Evolutionary conservation across 257 asterid genomes (phyloP).

Genomic region (Scutellaria minor): DNA sequence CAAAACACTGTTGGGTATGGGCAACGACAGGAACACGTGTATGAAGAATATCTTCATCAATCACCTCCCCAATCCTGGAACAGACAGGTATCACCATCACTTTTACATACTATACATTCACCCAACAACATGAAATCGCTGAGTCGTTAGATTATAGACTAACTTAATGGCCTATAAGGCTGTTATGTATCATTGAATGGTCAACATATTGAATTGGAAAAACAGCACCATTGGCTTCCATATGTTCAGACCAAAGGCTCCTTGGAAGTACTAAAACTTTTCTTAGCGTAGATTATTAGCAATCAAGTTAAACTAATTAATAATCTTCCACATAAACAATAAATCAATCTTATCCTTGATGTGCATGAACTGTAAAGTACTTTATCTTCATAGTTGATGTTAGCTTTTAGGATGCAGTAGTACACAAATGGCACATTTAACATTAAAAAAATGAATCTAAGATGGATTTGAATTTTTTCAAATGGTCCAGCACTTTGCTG

Average conservation of each 20-base stretch:
- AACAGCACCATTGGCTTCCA: slow-evolving; percentile 15
- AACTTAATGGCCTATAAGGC: slow-evolving; percentile 26
- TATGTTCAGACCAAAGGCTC: slow-evolving; percentile 21
- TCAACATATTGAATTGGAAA: slow-evolving; percentile 19
- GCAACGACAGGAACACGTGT: slow-evolving; percentile 95
- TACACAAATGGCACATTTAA: neutral
- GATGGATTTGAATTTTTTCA: neutral
- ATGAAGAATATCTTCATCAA: slow-evolving; percentile 95
- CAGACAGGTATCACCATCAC: slow-evolving; percentile 24
- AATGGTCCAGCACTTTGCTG: slow-evolving; percentile 9
- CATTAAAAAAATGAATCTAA: slow-evolving; percentile 6
- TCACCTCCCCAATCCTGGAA: slow-evolving; percentile 86
- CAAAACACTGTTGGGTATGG: slow-evolving; percentile 97
- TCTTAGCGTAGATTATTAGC: neutral
- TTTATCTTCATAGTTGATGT: slow-evolving; percentile 17
- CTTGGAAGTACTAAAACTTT: neutral
- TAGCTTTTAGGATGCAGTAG: neutral
- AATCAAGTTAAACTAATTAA: slow-evolving; percentile 25
- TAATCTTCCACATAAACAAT: slow-evolving; percentile 2
- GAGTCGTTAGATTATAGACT: slow-evolving; percentile 25
- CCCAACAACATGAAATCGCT: slow-evolving; percentile 17
- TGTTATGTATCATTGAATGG: slow-evolving; percentile 26
- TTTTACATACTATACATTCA: slow-evolving; percentile 21
- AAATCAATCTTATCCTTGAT: neutral
- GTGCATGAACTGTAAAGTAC: slow-evolving; percentile 11